Conservation (phyloP, 495 filamentous ascomycete genomes). For the Achaetomiella virescens region DNA sequence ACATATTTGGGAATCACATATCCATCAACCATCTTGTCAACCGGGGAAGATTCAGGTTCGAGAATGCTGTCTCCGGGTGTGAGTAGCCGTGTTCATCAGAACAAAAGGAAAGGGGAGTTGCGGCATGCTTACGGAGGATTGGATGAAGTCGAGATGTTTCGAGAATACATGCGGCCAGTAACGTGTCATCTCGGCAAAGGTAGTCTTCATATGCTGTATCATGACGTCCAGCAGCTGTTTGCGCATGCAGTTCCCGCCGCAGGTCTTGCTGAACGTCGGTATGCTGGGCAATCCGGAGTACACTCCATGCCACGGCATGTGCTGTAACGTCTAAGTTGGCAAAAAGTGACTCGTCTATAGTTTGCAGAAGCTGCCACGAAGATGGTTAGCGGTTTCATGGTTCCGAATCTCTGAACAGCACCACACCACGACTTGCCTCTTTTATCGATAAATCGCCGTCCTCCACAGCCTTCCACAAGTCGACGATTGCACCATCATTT, state of each 20-base stretch:
- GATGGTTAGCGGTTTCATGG: no score
- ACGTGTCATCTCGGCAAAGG: slow-evolving; percentile 17
- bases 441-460: background rate
- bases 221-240: no score
- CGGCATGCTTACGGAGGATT: background rate
- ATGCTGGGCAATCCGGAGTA: slow-evolving; percentile 36
- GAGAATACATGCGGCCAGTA: slow-evolving; percentile 26
- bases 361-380: slow-evolving; percentile 36
- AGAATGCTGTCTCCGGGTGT: background rate
- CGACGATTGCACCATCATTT: slow-evolving; percentile 12
- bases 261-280: slow-evolving; percentile 24
- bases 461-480: slow-evolving; percentile 19
- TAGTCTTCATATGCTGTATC: slow-evolving; percentile 14
- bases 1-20: background rate
- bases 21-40: background rate
- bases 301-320: slow-evolving; percentile 33
- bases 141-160: slow-evolving; percentile 17
- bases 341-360: slow-evolving; percentile 41
- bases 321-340: slow-evolving; percentile 44
- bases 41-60: background rate
- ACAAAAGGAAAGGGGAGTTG: background rate
- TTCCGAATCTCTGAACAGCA: no score
- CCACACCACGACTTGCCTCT: no score
- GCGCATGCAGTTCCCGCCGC: slow-evolving; percentile 16
- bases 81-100: background rate